Percentiles rank a stretch among this genome's conserved stretches.
Evolutionary conservation across 805 yeast genomes (phyloP).

Genomic region (Nakazawaea wyomingensis): DNA sequence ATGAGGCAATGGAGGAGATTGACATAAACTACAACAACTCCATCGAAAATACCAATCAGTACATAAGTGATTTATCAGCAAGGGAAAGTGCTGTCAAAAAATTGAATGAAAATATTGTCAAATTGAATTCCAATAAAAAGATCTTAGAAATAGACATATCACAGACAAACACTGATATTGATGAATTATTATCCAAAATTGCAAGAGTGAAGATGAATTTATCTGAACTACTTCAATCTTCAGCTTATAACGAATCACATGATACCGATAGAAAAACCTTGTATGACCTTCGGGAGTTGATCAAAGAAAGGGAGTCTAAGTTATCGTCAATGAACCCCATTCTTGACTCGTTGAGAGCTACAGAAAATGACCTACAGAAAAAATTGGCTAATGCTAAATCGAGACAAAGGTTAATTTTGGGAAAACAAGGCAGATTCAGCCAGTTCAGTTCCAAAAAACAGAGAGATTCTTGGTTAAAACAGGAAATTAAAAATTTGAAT

Average conservation of each 20-base stretch:
- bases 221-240: conserved; percentile 35
- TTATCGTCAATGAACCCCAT: conserved; percentile 35
- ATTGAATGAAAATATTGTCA: conserved; percentile 39
- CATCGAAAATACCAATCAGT: conserved; percentile 47
- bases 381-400: conserved; percentile 38
- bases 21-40: conserved; percentile 52
- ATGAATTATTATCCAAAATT: conserved; percentile 41
- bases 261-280: conserved; percentile 21
- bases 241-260: conserved; percentile 26
- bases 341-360: conserved; percentile 30
- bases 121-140: conserved; percentile 43
- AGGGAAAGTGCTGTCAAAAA: conserved; percentile 50
- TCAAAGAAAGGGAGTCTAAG: conserved; percentile 32
- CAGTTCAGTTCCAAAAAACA: conserved; percentile 51
- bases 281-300: conserved; percentile 21
- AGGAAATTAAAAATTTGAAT: conserved; percentile 39
- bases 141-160: conserved; percentile 49
- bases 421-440: conserved; percentile 67
- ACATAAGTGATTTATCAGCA: conserved; percentile 51
- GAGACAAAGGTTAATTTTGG: conserved; percentile 53
- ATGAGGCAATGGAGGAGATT: conserved; percentile 51
- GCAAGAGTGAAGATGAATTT: conserved; percentile 46
- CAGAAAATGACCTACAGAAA: conserved; percentile 36
- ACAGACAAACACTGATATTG: conserved; percentile 45
- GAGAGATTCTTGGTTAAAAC: conserved; percentile 62